Conservation (phyloP, 106 monocot genomes). For the Dendrobium huoshanense region DNA sequence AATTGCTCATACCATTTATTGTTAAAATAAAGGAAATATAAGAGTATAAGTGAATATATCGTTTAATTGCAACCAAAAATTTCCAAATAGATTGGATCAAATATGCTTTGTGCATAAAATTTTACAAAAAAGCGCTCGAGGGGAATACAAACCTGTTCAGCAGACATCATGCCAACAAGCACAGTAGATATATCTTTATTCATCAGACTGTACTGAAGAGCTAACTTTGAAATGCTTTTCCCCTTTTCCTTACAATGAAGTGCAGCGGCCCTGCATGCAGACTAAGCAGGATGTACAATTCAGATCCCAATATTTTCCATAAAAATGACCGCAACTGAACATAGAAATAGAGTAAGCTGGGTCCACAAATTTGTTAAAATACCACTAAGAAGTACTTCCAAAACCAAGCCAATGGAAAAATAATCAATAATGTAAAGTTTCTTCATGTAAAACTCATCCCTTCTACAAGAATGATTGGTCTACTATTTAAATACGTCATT, state of each 20-base stretch:
- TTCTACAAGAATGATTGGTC: too few species aligned
- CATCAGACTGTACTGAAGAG: conserved; percentile 82
- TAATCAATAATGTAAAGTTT: too few species aligned
- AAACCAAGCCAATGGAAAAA: too few species aligned
- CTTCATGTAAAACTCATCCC: too few species aligned
- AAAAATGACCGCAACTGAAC: background rate
- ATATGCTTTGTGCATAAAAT: background rate
- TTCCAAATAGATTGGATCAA: background rate
- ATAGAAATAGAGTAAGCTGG: background rate
- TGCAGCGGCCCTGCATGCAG: conserved; percentile 38
- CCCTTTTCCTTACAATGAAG: conserved; percentile 67
- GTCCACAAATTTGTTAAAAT: too few species aligned
- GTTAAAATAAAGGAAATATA: background rate
- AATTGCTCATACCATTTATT: too few species aligned
- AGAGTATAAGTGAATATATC: background rate
- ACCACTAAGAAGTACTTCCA: too few species aligned
- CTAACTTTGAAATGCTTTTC: conserved; percentile 66
- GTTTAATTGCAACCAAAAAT: background rate
- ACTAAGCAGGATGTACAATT: background rate
- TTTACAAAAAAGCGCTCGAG: background rate
- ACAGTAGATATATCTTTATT: conserved; percentile 70
- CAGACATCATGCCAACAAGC: conserved; percentile 92
- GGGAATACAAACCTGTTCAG: conserved; percentile 43
- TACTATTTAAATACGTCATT: too few species aligned
- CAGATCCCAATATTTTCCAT: background rate